Conservation (phyloP, 108 stramenopile species). For the Aureococcus anophagefferens region DNA sequence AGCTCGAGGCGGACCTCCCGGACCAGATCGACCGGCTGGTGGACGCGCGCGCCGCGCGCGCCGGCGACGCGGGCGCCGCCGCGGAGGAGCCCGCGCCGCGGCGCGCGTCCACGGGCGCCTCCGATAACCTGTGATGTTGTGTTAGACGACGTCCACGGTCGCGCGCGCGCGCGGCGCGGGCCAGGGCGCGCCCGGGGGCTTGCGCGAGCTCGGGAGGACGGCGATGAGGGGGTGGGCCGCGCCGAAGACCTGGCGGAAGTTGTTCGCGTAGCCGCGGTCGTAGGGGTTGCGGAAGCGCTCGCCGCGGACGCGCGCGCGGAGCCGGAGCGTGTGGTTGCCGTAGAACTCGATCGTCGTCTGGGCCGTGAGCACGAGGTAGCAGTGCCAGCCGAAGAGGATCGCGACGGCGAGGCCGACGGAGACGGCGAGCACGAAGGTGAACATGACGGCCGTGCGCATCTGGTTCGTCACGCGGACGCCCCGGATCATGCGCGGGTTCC, state of each 20-base stretch:
- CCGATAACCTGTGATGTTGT: too few relatives aligned
- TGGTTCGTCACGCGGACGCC: background rate
- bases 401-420: conserved; percentile 61
- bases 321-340: conserved; percentile 14
- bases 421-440: conserved; percentile 70
- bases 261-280: background rate
- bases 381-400: conserved; percentile 62
- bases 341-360: conserved; percentile 87
- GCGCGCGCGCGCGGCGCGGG: too few relatives aligned
- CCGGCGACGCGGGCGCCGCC: too few relatives aligned
- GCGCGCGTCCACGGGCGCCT: too few relatives aligned
- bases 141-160: too few relatives aligned
- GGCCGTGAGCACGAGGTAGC: conserved; percentile 57
- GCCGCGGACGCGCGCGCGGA: background rate
- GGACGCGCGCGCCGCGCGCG: too few relatives aligned
- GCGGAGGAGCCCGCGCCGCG: too few relatives aligned
- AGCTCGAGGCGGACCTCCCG: too few relatives aligned
- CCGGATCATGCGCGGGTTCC: background rate
- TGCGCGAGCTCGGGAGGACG: background rate
- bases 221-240: background rate
- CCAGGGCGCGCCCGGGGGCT: background rate
- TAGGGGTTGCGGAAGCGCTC: background rate
- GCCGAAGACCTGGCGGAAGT: background rate
- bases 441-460: conserved; percentile 34
- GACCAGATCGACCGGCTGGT: too few relatives aligned